Evolutionary conservation across 306 rosid genomes (phyloP), one percentile per base, ranked within the genome.

Genomic region (Lathyrus tuberosus): DNA sequence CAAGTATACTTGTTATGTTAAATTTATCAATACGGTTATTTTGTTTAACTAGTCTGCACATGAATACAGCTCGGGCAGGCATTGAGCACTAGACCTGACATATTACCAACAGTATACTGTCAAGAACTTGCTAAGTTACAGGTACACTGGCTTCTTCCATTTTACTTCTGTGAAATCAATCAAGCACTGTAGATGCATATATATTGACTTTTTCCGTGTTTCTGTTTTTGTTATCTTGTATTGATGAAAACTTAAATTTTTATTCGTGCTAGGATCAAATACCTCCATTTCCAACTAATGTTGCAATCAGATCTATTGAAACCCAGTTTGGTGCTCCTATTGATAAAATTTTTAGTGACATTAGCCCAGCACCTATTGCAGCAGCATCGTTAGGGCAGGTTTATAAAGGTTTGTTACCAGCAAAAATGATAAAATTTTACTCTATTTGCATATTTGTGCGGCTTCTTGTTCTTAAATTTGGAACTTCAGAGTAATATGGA

Each of bases 361-460:
- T 90, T 56, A 93, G 94, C 70, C 76, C 88, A 35, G 73, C 76
- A 79, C 98, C 98, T 58, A 47, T 93, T 75, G 98, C 97, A 58
- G 94, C 98, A 62, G 98, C 98, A 75, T 93, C 98, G 46, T 78
- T 93, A 59, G 98, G 98, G 75, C 97, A 93, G 82, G 98, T 88
- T 76, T 93, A 90, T 84, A 93, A 88, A 85, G 98, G 97, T 90
- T 77, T 67, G 88, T 78, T 76, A 30, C 48, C 53, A 64, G 53
- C 31, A 56, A 72, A 33, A 22, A 46, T 26, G 62, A 51, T 67
- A 5, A n/a, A 8, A 42, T 37, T 76, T 68, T 42, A 49, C 35
- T 62, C 57, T 46, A 10, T 63, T 61, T 44, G 54, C 35, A n/a
- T 54, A 35, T 44, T 71, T 68, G 16, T 59, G 63, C 72, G 63